These are phyloP conservation scores for Fraxinus cuspidata DNA, from an alignment of 257 asterid species.

Conservation along the genomic window DNA sequence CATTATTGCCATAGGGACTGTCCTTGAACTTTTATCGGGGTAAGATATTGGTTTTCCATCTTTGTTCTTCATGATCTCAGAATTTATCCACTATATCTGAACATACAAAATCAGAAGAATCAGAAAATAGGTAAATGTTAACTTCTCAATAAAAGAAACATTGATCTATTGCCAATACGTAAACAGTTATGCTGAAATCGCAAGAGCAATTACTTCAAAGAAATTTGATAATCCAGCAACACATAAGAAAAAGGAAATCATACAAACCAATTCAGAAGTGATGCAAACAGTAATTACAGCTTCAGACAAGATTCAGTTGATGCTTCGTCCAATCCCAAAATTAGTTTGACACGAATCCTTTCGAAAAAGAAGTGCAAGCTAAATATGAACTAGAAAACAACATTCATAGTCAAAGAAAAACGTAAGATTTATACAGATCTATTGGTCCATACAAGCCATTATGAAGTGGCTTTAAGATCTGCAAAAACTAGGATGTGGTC, in stretches of 20 bases:
- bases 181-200: neutral
- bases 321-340: neutral
- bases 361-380: neutral
- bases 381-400: slow-evolving; percentile 20
- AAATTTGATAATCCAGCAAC: neutral
- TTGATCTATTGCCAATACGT: neutral
- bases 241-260: neutral
- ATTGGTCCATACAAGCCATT: slow-evolving; percentile 33
- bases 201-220: neutral
- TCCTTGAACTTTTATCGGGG: slow-evolving; percentile 58
- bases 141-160: neutral
- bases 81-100: slow-evolving; percentile 41
- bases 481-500: slow-evolving; percentile 28
- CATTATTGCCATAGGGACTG: slow-evolving; percentile 64
- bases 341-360: neutral
- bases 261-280: neutral
- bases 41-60: slow-evolving; percentile 64
- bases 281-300: neutral
- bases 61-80: slow-evolving; percentile 70
- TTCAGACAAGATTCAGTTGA: slow-evolving; percentile 1
- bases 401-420: slow-evolving; percentile 25
- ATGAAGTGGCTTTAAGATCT: slow-evolving; percentile 30
- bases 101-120: slow-evolving; percentile 10
- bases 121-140: neutral
- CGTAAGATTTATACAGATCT: slow-evolving; percentile 43